Percentiles rank a stretch among this genome's conserved stretches.
These are phyloP conservation scores for Penicillium sp. DNA, from an alignment of 2,329 filamentous ascomycete genomes.

Conservation along the genomic window DNA sequence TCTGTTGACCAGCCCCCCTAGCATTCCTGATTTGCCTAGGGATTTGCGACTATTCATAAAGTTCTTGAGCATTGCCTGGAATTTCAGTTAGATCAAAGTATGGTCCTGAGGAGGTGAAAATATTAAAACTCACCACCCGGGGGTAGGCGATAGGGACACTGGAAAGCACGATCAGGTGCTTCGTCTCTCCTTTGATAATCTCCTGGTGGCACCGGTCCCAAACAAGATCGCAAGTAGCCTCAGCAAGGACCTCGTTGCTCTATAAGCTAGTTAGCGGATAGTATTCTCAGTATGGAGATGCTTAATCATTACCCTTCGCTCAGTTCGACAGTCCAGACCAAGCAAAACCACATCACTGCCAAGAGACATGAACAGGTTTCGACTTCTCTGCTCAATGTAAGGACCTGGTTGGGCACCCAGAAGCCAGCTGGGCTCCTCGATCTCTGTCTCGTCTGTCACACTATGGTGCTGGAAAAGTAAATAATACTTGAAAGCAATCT, in stretches of 20 bases:
- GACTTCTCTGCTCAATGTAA: conserved; percentile 85
- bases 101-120: not conserved
- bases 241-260: conserved; percentile 76
- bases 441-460: conserved; percentile 76
- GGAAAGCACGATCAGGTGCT: conserved; percentile 85
- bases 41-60: conserved; percentile 85
- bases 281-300: no score
- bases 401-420: conserved; percentile 79
- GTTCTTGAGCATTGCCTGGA: conserved; percentile 68
- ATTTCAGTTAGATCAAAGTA: conserved; percentile 44
- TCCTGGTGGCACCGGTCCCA: conserved; percentile 85
- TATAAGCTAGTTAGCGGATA: conserved; percentile 33
- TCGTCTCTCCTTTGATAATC: conserved; percentile 79
- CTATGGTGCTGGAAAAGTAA: conserved; percentile 98
- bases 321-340: conserved; percentile 88
- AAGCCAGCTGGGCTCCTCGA: conserved; percentile 88
- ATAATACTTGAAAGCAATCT: conserved; percentile 97
- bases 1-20: conserved; percentile 81
- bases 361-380: conserved; percentile 82
- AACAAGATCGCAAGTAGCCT: conserved; percentile 81
- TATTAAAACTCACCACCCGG: conserved; percentile 63
- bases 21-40: conserved; percentile 76
- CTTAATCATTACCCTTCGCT: conserved; percentile 67
- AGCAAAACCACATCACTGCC: conserved; percentile 80
- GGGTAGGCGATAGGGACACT: conserved; percentile 85